These are phyloP conservation scores for Tulasnella calospora DNA, from an alignment of 768 basidiomycete genomes.

Conservation along the genomic window DNA sequence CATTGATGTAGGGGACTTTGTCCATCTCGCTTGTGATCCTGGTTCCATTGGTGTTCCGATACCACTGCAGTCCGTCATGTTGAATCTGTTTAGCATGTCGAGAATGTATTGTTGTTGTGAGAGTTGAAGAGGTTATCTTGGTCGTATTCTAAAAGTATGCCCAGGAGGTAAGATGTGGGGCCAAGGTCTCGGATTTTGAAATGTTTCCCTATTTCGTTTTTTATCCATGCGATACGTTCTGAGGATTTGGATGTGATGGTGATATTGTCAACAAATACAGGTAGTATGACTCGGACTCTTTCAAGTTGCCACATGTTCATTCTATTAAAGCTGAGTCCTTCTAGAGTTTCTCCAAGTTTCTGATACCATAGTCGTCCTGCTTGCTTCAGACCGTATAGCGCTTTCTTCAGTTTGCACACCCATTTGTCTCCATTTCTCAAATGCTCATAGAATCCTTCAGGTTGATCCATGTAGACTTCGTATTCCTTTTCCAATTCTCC, in stretches of 20 bases:
- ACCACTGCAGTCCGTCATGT: not conserved
- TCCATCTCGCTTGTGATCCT: no score
- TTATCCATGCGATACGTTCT: conserved; percentile 18
- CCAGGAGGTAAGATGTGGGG: conserved; percentile 13
- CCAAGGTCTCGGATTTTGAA: conserved; percentile 22
- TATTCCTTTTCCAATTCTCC: conserved; percentile 21
- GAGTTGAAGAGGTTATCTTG: not conserved
- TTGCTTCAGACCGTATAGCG: conserved; percentile 35
- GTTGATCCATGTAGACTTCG: conserved; percentile 24
- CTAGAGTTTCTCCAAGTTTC: no score
- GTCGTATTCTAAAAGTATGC: conserved; percentile 10
- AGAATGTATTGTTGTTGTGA: conserved; percentile 7
- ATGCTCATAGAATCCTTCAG: conserved; percentile 7
- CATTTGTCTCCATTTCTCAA: not conserved
- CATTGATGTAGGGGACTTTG: conserved; percentile 14
- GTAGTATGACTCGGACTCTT: conserved; percentile 33
- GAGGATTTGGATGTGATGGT: no score
- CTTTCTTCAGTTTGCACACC: conserved; percentile 28
- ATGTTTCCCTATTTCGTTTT: not conserved
- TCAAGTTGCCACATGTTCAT: conserved; percentile 30
- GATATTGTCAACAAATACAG: conserved; percentile 36
- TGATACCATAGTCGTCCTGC: conserved; percentile 29
- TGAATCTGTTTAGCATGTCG: conserved; percentile 2
- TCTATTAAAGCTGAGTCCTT: not conserved
- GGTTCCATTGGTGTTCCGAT: not conserved